Base-by-base conservation (phyloP, 768 basidiomycete genomes). In the Boletus edulis region DNA sequence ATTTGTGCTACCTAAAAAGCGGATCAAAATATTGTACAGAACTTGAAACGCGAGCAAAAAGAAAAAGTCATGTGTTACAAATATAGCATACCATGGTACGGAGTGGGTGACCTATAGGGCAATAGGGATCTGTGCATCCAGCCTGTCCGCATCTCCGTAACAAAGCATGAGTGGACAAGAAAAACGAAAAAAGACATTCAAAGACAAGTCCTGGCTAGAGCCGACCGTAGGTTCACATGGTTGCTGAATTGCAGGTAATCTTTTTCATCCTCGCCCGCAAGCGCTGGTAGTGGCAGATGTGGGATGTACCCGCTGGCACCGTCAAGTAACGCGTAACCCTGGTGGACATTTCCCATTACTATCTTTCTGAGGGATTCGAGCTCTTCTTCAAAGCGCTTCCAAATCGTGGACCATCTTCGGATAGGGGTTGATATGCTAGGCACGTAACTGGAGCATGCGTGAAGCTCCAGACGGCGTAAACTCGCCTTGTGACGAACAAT, bases 401-500 rank as follows among this genome's bases (percentile, higher is more conserved):
- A 70, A 13, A 70, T 68, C 17, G 56, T 57, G 18, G 64, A 59
- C 69, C 69, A 70, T 27, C 41, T 61, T 39, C 70, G 64, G 12
- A 62, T 2, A 31, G 64, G 49, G n/a, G 53, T 48, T 13, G 54
- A 34, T 3, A n/a, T 6, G n/a, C 29, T 55, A n/a, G 57, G 47
- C 3, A 59, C 59, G 27, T 70, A 72, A 46, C 62, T 72, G 2
- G 64, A 46, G 35, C 70, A 70, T 3, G 62, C 64, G 39, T 20
- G 55, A 29, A 70, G 39, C 22, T 72, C 69, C 5, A 70, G 46
- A 27, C 53, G 61, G 5, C 61, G 64, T 5, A 70, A 38, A 27
- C 49, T 57, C 24, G 43, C 49, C 47, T 72, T 72, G 60, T 70
- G 70, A 14, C 70, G 64, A 20, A 70, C 2, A n/a, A 70, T 52